phyloP scores from a whole-genome alignment of 1,284 basidiomycete genomes.

The Cerioporus squamosus region DNA sequence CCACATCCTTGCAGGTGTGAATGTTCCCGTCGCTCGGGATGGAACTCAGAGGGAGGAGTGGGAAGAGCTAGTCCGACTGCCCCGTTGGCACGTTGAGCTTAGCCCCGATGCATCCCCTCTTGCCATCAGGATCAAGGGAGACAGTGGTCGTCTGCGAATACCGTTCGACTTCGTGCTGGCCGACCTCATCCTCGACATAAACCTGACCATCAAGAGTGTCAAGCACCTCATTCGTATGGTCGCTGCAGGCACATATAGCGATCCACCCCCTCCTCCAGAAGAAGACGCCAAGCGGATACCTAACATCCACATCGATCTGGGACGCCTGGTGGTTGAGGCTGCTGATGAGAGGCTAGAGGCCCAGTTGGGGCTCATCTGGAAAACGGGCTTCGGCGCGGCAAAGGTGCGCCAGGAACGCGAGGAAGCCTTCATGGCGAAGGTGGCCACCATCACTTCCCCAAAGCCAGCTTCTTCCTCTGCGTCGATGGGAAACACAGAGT shows the following conservation, averaged over 20 bases:
- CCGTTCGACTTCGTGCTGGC: conserved; percentile 82
- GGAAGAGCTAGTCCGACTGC: conserved; percentile 80
- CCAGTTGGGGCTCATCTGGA: conserved; percentile 79
- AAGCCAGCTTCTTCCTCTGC: conserved; percentile 24
- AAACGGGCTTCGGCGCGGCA: conserved; percentile 79
- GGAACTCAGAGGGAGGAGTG: conserved; percentile 51
- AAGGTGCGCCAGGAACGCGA: conserved; percentile 79
- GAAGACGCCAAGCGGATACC: conserved; percentile 80
- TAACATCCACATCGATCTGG: conserved; percentile 63
- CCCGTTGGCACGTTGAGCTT: conserved; percentile 55
- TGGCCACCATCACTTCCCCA: conserved; percentile 59
- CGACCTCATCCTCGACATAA: conserved; percentile 72
- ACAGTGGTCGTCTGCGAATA: conserved; percentile 75
- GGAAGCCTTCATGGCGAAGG: conserved; percentile 83
- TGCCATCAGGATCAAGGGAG: conserved; percentile 56
- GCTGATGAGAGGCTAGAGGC: conserved; percentile 90
- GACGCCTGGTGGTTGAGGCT: conserved; percentile 76
- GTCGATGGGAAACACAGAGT: conserved; percentile 24
- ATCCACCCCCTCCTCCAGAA: conserved; percentile 58
- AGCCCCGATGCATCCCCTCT: conserved; percentile 21
- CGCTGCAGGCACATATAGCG: conserved; percentile 47
- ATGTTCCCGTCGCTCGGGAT: conserved; percentile 40
- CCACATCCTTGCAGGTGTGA: conserved; percentile 49
- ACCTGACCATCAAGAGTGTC: conserved; percentile 66
- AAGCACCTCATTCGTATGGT: conserved; percentile 65